A percentile compares a stretch with the other conserved stretches of the same genome.
Evolutionary conservation across 2,329 filamentous ascomycete species (phyloP).

Genomic region (Coleophoma crateriformis): DNA sequence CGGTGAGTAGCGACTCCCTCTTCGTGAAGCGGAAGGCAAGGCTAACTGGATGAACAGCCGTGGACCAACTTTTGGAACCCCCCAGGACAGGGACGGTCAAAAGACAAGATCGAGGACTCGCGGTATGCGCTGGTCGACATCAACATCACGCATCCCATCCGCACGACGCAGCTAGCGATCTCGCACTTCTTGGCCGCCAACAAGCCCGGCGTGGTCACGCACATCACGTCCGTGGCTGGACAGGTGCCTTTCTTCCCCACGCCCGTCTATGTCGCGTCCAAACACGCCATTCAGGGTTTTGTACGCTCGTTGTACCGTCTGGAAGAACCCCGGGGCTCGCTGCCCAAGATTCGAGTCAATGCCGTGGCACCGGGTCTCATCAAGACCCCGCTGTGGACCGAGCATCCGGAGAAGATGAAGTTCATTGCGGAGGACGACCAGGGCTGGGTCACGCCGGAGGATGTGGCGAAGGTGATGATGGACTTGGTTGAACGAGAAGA

Average conservation of each 20-base stretch:
- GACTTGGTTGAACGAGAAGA: conserved; percentile 26
- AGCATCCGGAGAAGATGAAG: conserved; percentile 6
- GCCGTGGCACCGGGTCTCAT: conserved; percentile 39
- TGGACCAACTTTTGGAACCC: conserved; percentile 40
- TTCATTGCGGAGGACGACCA: conserved; percentile 23
- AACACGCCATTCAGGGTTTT: conserved; percentile 39
- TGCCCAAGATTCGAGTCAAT: conserved; percentile 28
- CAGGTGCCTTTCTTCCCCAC: conserved; percentile 30
- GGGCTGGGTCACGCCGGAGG: conserved; percentile 32
- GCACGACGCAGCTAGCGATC: conserved; percentile 42
- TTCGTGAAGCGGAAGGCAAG: not conserved
- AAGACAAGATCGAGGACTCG: conserved; percentile 28
- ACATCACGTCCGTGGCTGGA: conserved; percentile 41
- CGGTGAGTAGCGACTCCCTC: conserved; percentile 28
- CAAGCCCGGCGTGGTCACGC: conserved; percentile 22
- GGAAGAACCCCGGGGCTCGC: conserved; percentile 8
- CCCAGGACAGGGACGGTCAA: conserved; percentile 31
- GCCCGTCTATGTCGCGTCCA: conserved; percentile 39
- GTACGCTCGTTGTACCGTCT: conserved; percentile 30
- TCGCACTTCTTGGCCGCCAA: conserved; percentile 30
- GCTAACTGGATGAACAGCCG: conserved; percentile 1
- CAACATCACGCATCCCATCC: conserved; percentile 45
- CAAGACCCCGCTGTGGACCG: conserved; percentile 12
- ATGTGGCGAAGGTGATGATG: conserved; percentile 38
- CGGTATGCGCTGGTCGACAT: conserved; percentile 40